Conservation (phyloP, 2,329 filamentous ascomycete genomes). For the Colletotrichum viniferum region DNA sequence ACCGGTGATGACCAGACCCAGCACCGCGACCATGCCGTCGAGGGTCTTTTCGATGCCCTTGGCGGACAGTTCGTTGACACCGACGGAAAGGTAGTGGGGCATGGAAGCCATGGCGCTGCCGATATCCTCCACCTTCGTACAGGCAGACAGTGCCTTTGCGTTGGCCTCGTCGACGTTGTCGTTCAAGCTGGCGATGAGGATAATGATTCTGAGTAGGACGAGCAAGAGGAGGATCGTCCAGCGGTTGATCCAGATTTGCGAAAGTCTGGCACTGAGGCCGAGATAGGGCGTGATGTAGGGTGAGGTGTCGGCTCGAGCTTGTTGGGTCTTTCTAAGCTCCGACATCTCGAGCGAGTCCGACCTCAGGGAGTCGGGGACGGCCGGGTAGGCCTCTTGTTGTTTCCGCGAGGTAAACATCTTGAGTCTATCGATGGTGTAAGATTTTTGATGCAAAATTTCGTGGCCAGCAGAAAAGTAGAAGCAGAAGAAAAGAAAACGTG, state of each 20-base stretch:
- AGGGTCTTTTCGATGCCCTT: slow-evolving; percentile 81
- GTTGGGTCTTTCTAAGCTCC: slow-evolving; percentile 33
- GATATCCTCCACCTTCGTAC: slow-evolving; percentile 88
- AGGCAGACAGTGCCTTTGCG: slow-evolving; percentile 83
- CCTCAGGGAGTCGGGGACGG: slow-evolving; percentile 40
- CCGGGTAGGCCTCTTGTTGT: slow-evolving; percentile 37
- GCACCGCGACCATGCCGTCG: slow-evolving; percentile 77
- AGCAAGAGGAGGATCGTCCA: slow-evolving; percentile 93
- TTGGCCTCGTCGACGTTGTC: slow-evolving; percentile 78
- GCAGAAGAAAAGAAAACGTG: background rate
- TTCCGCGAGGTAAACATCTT: slow-evolving; percentile 43
- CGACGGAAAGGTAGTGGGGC: slow-evolving; percentile 90
- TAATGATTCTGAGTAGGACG: slow-evolving; percentile 79
- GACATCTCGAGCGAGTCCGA: slow-evolving; percentile 40
- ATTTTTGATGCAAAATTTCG: background rate
- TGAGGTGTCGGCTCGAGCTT: slow-evolving; percentile 58
- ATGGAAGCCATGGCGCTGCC: slow-evolving; percentile 97
- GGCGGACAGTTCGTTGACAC: slow-evolving; percentile 86
- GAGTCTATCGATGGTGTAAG: slow-evolving; percentile 30
- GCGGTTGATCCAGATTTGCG: slow-evolving; percentile 96
- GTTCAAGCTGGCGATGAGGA: slow-evolving; percentile 76
- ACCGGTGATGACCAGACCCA: slow-evolving; percentile 79
- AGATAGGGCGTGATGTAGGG: slow-evolving; percentile 87
- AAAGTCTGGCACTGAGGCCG: slow-evolving; percentile 84
- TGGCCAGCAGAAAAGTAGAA: background rate